phyloP scores from a whole-genome alignment of 176 grass and related monocot genomes.

The Oropetium thomaeum region DNA sequence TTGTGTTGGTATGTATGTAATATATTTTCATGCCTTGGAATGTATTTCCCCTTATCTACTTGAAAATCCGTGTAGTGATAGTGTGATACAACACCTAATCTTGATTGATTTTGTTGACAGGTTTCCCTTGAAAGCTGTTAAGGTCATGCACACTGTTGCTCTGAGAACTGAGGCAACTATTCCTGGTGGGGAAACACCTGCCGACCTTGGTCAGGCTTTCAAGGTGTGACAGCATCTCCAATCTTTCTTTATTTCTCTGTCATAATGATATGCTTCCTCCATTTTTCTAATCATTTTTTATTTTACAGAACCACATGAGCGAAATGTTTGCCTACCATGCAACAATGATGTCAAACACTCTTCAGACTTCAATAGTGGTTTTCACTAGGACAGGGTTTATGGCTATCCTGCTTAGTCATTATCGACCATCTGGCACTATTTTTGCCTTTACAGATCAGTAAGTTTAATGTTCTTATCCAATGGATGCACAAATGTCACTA shows the following conservation, averaged over 20 bases:
- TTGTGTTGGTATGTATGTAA: constrained; percentile 2
- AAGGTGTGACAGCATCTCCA: constrained; percentile 44
- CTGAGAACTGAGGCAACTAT: constrained; percentile 92
- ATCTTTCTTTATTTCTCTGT: constrained; percentile 1
- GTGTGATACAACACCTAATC: neutral
- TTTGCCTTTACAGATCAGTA: constrained; percentile 99
- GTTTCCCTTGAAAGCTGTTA: constrained; percentile 99
- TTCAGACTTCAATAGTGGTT: constrained; percentile 91
- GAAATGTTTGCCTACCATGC: constrained; percentile 99
- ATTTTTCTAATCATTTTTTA: constrained; percentile 2
- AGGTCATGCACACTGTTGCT: constrained; percentile 96
- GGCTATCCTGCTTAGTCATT: constrained; percentile 96
- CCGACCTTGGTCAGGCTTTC: constrained; percentile 81
- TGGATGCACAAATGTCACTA: neutral
- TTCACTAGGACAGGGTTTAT: constrained; percentile 96
- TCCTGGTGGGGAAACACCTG: constrained; percentile 55
- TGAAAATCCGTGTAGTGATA: neutral
- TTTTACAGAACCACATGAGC: constrained; percentile 82
- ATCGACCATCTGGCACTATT: constrained; percentile 88
- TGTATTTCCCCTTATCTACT: neutral
- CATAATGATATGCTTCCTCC: neutral
- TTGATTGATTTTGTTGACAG: constrained; percentile 35
- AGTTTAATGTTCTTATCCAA: constrained; percentile 24
- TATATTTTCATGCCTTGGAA: constrained; percentile 12
- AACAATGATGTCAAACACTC: constrained; percentile 98